phyloP scores from a whole-genome alignment of 176 grass and related monocot genomes.

The Luzula sylvatica region DNA sequence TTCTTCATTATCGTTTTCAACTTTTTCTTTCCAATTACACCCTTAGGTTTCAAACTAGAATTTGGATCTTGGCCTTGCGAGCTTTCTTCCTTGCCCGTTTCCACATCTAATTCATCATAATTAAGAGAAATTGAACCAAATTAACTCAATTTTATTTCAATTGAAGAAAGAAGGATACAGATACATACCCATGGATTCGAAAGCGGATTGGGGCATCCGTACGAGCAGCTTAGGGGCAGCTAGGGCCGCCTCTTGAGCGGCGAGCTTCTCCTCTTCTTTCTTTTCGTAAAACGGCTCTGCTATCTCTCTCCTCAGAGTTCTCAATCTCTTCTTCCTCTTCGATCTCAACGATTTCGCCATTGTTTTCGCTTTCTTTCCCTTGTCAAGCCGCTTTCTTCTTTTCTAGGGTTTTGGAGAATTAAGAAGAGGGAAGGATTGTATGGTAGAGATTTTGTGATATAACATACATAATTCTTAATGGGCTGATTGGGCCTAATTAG shows the following conservation, averaged over 20 bases:
- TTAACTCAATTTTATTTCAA: too few relatives aligned
- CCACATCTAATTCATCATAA: slow-evolving; percentile 12
- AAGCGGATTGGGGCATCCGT: slow-evolving; percentile 24
- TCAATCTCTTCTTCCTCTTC: slow-evolving; percentile 79
- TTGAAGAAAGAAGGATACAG: not conserved
- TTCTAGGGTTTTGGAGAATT: slow-evolving; percentile 52
- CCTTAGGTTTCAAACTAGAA: slow-evolving; percentile 51
- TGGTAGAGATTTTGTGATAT: not conserved
- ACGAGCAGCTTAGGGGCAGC: slow-evolving; percentile 55
- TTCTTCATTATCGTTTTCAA: slow-evolving; percentile 58
- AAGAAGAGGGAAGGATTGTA: slow-evolving; percentile 8
- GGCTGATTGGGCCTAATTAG: slow-evolving; percentile 7
- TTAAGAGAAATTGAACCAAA: not conserved
- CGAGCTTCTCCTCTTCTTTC: slow-evolving; percentile 79
- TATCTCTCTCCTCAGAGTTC: slow-evolving; percentile 72
- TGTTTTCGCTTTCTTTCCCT: slow-evolving; percentile 12
- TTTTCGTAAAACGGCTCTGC: slow-evolving; percentile 86
- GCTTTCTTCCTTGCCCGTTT: slow-evolving; percentile 48
- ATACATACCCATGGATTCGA: slow-evolving; percentile 18
- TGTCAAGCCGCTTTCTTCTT: not conserved
- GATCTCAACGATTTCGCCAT: slow-evolving; percentile 95
- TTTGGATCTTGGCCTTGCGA: slow-evolving; percentile 8
- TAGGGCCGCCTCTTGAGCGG: slow-evolving; percentile 74
- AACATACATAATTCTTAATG: accelerated
- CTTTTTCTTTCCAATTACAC: slow-evolving; percentile 81